Base-by-base conservation (phyloP, 2,329 filamentous ascomycete species). In the Fusarium acutatum region DNA sequence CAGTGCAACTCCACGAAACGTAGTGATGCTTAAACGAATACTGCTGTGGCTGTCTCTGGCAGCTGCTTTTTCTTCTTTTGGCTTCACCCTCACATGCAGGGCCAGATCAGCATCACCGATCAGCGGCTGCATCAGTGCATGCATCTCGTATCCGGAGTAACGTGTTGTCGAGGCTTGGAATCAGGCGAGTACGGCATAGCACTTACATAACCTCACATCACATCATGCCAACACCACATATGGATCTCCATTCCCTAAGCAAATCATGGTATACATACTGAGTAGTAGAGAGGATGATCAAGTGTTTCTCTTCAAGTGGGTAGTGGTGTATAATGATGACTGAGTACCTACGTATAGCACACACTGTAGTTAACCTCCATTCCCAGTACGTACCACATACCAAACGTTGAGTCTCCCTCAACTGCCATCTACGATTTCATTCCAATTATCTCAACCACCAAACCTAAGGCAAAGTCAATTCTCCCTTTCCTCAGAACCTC, bases 121-220 rank as follows among this genome's bases (percentile, higher is more conserved):
- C 53, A 41, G n/a, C 52, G 32, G 24, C 53, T 38, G 24, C 40
- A 40, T 22, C 44, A 46, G 35, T 68, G 41, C 18, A 53, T 63
- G 35, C 64, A 68, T 43, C 44, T 68, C 64, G 65, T 68, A 68
- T 68, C 65, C 64, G 15, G 26, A 54, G 65, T 54, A 68, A 68
- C 64, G 52, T 37, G 46, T 26, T 52, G 46, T 63, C 14, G 26
- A 11, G 32, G 32, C 32, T 43, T 34, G 26, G 38, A 28, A 41
- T 53, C 62, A 63, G 59, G 24, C 60, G 46, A 60, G 58, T 35
- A 60, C 50, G 28, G 28, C 40, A 52, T 32, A 43, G 28, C 28
- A 34, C 43, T 38, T 62, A 57, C 49, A 57, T 58, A 56, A 57
- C 50, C 60, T 62, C 60, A 38, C 44, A 37, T 57, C 59, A 61